Base-by-base conservation (phyloP, 495 filamentous ascomycete species). In the Neurospora sp. region DNA sequence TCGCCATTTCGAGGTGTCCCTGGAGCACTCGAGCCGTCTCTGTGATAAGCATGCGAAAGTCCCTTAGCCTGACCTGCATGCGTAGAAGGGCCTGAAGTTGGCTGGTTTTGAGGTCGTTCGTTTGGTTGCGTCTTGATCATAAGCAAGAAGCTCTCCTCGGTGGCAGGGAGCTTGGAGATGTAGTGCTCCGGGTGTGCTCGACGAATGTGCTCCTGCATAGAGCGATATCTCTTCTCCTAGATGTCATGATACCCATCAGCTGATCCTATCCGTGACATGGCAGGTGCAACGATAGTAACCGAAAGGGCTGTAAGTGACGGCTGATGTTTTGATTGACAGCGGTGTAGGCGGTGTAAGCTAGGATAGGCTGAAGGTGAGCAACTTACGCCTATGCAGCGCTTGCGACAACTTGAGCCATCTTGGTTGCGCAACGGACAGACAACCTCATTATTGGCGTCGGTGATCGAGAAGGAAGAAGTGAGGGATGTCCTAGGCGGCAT, bases 191-290 rank as follows among this genome's bases (percentile, higher is more conserved):
- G 96, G 83, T 99, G 96, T 79, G 96, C 96, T 81, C 96, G 90
- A 76, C 96, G 93, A 76, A 99, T 98, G 79, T 99, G 96, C 87
- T 99, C 96, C 85, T 98, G 96, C 92, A 99, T 99, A 70, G 95
- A 98, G 79, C 96, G 94, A 86, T 94, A 99, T 77, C 94, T 91
- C 83, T 97, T 97, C 84, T 97, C 94, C 94, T 97, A 82, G 79
- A 41, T 39, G n/a, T 10, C 2, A 37, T 22, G 22, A 37, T 37
- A 12, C 35, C 70, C 70, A 48, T 74, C 41, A 75, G 72, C 27
- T 61, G 73, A 41, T 69, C 42, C 69, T 20, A 71, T 35, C 70
- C 20, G 41, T 71, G 69, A 22, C 35, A 48, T 71, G 40, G 9
- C 41, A 40, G 70, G 59, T 31, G 38, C 40, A 44, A 70, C 9